A percentile compares a stretch with the other conserved stretches of the same genome.
Evolutionary conservation across 164 flowering plant genomes (phyloP).

Genomic region (Macadamia integrifolia): DNA sequence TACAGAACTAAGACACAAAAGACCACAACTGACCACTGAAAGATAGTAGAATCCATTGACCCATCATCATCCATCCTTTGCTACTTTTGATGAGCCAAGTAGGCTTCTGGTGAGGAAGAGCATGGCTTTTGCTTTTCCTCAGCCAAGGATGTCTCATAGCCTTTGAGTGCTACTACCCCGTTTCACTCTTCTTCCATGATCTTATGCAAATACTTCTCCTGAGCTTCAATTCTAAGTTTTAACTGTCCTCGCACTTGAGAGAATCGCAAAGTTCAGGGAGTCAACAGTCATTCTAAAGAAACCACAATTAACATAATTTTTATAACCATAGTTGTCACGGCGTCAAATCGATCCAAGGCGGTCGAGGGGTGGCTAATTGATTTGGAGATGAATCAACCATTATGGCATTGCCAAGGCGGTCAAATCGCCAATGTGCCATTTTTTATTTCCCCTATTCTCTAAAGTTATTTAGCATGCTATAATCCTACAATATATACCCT

Average conservation of each 20-base stretch:
- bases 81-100: slow-evolving; percentile 33
- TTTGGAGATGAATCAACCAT: too few species aligned
- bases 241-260: slow-evolving; percentile 61
- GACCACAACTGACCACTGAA: slow-evolving; percentile 6
- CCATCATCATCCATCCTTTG: slow-evolving; percentile 22
- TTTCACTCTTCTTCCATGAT: slow-evolving; percentile 72
- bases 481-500: too few species aligned
- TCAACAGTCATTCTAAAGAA: not conserved
- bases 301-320: not conserved
- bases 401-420: too few species aligned
- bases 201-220: slow-evolving; percentile 67
- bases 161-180: slow-evolving; percentile 39
- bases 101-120: slow-evolving; percentile 17
- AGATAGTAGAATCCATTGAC: slow-evolving; percentile 4
- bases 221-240: slow-evolving; percentile 74
- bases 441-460: too few species aligned
- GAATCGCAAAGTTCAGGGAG: not conserved
- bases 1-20: too few species aligned
- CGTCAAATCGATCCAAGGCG: too few species aligned
- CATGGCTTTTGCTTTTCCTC: slow-evolving; percentile 28
- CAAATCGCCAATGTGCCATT: too few species aligned
- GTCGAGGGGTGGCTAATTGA: too few species aligned
- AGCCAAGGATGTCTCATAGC: slow-evolving; percentile 20
- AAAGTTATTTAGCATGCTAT: too few species aligned
- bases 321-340: not conserved